phyloP scores from a whole-genome alignment of 768 basidiomycete species.

The Lactifluus pinguis region DNA sequence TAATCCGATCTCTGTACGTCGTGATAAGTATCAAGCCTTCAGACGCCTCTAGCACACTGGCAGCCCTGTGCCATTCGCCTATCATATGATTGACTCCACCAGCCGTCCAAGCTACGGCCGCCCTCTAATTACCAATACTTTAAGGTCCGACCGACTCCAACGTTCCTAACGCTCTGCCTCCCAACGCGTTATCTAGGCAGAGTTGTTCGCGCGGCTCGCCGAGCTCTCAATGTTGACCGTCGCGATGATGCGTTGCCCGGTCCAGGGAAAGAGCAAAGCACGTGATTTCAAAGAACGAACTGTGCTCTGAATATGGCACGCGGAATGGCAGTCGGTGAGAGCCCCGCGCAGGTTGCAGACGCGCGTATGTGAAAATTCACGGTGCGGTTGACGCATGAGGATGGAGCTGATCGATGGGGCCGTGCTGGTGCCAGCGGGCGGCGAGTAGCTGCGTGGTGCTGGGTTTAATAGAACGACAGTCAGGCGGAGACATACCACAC shows the following conservation, averaged over 20 bases:
- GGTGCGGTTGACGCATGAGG: slow-evolving; percentile 55
- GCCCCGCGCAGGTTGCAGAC: slow-evolving; percentile 60
- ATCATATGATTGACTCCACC: too few relatives aligned
- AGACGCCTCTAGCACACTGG: too few relatives aligned
- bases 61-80: too few relatives aligned
- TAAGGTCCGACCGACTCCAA: slow-evolving; percentile 27
- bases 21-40: too few relatives aligned
- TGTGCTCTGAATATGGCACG: slow-evolving; percentile 92
- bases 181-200: slow-evolving; percentile 85
- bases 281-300: slow-evolving; percentile 90
- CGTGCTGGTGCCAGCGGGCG: slow-evolving; percentile 52
- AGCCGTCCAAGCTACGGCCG: too few relatives aligned
- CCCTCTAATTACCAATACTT: slow-evolving; percentile 37
- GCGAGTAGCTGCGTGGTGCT: slow-evolving; percentile 43
- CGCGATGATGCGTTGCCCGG: slow-evolving; percentile 82
- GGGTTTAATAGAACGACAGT: background rate
- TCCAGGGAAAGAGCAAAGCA: slow-evolving; percentile 87
- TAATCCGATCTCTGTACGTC: too few relatives aligned
- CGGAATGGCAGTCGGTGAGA: slow-evolving; percentile 60
- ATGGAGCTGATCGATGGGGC: slow-evolving; percentile 58
- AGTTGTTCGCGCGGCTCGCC: slow-evolving; percentile 72
- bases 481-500: too few relatives aligned
- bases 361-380: slow-evolving; percentile 67
- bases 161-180: slow-evolving; percentile 65
- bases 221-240: slow-evolving; percentile 85